Base-by-base conservation (phyloP, 2,329 filamentous ascomycete genomes). In the Trematosphaeria pertusa region DNA sequence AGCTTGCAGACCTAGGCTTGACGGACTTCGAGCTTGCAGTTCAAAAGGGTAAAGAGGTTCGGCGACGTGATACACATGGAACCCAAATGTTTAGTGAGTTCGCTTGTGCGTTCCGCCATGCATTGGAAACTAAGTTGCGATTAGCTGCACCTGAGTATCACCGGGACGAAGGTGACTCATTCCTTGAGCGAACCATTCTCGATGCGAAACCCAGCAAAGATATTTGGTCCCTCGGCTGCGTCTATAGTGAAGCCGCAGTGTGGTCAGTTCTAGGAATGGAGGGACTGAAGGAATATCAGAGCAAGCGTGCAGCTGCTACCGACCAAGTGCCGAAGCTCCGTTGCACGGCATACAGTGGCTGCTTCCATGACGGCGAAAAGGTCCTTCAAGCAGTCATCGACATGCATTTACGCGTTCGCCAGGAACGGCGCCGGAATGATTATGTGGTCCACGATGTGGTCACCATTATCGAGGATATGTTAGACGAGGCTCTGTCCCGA, bases 1-100 rank as follows among this genome's bases (percentile, higher is more conserved):
- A 75, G 43, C 56, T 77, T 0, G 69, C 69, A 0, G 74, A 76
- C 43, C 59, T 67, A 0, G 73, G 73, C 0, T 67, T 72, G 28
- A 62, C 64, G 2, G 52, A 50, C n/a, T 70, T 72, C 33, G 26
- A 45, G 17, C 18, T 19, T 24, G 52, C 44, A 8, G 19, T 4
- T 14, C 19, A 28, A 17, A 12, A 22, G n/a, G 36, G 32, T 7
- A 48, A 35, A 4, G 11, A 21, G 3, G 15, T 32, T 11, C 12
- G 30, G 9, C 42, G 30, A n/a, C 36, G 30, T 4, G 70, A 61
- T 24, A 32, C 7, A 1, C 28, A 58, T 4, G 72, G 72, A 0
- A 75, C 73, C 1, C 47, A 58, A 26, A 72, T 71, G 20, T 76
- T 67, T 50, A 67, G 73, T 75, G 55, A 28, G 54, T 33, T 7